phyloP scores from a whole-genome alignment of 1,139 yeast genomes.

The Scheffersomyces segobiensis region DNA sequence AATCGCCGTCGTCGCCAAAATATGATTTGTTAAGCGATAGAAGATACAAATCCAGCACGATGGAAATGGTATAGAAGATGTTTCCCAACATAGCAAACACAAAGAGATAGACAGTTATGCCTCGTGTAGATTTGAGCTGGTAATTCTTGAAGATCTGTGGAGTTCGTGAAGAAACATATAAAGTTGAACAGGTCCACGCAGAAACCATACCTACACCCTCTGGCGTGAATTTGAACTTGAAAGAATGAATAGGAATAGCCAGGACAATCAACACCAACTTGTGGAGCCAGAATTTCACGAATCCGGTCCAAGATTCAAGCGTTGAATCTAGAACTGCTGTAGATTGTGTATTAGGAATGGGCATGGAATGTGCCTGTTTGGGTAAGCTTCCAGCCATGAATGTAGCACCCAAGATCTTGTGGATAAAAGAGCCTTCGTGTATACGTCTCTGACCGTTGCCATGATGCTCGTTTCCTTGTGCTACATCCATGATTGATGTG shows the following conservation, averaged over 20 bases:
- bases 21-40: slow-evolving; percentile 6
- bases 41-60: slow-evolving; percentile 28
- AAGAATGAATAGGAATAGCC: not conserved
- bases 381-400: slow-evolving; percentile 8
- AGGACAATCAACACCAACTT: not conserved
- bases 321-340: not conserved
- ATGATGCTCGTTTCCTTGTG: not conserved
- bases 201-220: slow-evolving; percentile 46
- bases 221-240: slow-evolving; percentile 1
- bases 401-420: slow-evolving; percentile 11
- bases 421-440: slow-evolving; percentile 7
- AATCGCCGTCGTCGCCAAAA: slow-evolving; percentile 1
- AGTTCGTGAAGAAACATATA: slow-evolving; percentile 82
- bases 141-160: slow-evolving; percentile 68
- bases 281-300: not conserved
- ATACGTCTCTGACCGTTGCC: not conserved
- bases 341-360: not conserved
- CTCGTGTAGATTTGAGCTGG: slow-evolving; percentile 31
- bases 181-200: slow-evolving; percentile 86
- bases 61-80: slow-evolving; percentile 34
- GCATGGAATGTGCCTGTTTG: not conserved
- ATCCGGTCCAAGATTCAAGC: not conserved
- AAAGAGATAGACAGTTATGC: slow-evolving; percentile 37
- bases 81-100: slow-evolving; percentile 41
- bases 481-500: not conserved